A percentile compares a stretch with the other conserved stretches of the same genome.
phyloP scores from a whole-genome alignment of 768 basidiomycete species.

The Leccinellum luteum region DNA sequence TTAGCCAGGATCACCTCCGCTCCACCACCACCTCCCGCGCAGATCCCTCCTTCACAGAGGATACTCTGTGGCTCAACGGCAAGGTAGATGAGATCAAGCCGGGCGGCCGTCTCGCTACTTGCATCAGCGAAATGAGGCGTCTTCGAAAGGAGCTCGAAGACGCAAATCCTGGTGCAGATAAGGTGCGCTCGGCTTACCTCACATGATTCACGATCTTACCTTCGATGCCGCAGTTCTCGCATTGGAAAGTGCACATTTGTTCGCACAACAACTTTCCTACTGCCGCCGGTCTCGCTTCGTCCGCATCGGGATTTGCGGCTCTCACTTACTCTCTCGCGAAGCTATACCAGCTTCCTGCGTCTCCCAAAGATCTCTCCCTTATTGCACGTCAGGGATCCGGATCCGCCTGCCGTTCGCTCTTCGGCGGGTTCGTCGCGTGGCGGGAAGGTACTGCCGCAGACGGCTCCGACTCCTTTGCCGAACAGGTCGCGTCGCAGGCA shows the following conservation, averaged over 20 bases:
- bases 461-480: constrained; percentile 85
- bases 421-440: constrained; percentile 98
- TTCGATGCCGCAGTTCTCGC: constrained; percentile 16
- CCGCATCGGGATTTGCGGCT: constrained; percentile 95
- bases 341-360: constrained; percentile 78
- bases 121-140: constrained; percentile 83
- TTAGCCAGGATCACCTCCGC: constrained; percentile 92
- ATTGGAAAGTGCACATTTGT: constrained; percentile 77
- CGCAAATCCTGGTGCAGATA: constrained; percentile 57
- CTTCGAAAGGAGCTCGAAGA: constrained; percentile 76
- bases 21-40: constrained; percentile 92
- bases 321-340: constrained; percentile 86
- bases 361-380: constrained; percentile 80
- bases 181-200: constrained; percentile 42
- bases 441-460: constrained; percentile 50
- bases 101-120: constrained; percentile 75
- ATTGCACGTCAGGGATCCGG: constrained; percentile 98
- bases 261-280: constrained; percentile 99
- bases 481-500: constrained; percentile 76
- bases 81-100: constrained; percentile 85
- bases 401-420: constrained; percentile 95
- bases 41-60: constrained; percentile 67
- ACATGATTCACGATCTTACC: background rate
- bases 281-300: constrained; percentile 95
- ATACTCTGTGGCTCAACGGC: constrained; percentile 94